Evolutionary conservation across 192 early-diverging fungal species (phyloP), one percentile per base, ranked within the genome.

Genomic region (Chytriomyces hyalinus): DNA sequence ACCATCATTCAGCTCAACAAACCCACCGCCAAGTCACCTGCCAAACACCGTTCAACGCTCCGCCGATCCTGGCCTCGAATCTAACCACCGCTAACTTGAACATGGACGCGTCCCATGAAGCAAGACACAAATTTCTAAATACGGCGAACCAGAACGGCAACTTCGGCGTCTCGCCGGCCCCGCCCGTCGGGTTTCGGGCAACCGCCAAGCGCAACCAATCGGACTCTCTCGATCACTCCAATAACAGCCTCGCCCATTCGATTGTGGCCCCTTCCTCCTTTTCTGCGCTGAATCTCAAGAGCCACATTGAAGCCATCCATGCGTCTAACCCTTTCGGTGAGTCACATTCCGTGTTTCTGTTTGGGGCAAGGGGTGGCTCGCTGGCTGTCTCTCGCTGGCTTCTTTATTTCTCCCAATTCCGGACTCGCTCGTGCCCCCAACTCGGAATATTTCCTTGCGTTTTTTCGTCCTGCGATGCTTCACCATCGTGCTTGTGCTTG

Each of bases 161-260:
- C 57, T 60, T 60, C 57, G 17, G 57, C 57, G 17, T 60, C 57
- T 22, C 22, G 17, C 57, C 57, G 57, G 57, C 57, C 57, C 57
- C 57, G 15, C 22, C 57, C 57, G 57, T 43, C n/a, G 63, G 70
- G 17, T 17, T 62, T 48, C 72, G 46, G 11, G 59, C 72, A 59
- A 73, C 43, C 8, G 73, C 73, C 6, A 75, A 75, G 63, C 61
- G 73, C 6, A 75, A 75, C 61, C 73, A 75, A 36, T 46, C 28
- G 13, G 73, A 75, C 64, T 64, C 46, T 20, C 63, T 75, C 20
- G 43, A 36, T 8, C 71, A 48, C 10, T 7, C 24, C 66, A 10
- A 36, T 2, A 36, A 36, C 36, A 36, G 28, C 66, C 13, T 26
- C n/a, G 26, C 53, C 15, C 53, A 57, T 4, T 20, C 13, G 53